Percentiles rank a stretch among this genome's conserved stretches.
These are phyloP conservation scores for Vigna hirtella DNA, from an alignment of 306 rosid species.

Conservation along the genomic window DNA sequence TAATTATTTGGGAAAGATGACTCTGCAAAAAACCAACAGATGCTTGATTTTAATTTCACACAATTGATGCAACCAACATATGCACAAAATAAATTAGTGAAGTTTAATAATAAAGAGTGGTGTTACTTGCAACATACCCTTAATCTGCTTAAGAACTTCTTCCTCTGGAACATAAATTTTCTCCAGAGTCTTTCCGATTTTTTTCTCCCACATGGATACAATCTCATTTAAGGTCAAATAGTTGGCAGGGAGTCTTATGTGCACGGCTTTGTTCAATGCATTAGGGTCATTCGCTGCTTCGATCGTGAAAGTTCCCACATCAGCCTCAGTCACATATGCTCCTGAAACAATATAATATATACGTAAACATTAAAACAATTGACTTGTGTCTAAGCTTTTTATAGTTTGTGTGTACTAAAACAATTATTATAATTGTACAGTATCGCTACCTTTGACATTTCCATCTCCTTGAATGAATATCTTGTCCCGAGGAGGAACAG, in stretches of 20 bases:
- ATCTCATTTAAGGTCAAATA: conserved; percentile 50
- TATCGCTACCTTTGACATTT: conserved; percentile 50
- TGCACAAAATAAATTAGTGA: not conserved
- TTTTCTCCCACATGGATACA: conserved; percentile 56
- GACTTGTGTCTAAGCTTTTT: not conserved
- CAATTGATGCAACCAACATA: not conserved
- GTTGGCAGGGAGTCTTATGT: conserved; percentile 51
- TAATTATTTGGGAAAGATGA: conserved; percentile 48
- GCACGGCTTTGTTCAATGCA: conserved; percentile 58
- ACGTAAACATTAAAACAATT: not conserved
- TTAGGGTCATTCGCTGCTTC: conserved; percentile 57
- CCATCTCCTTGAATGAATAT: conserved; percentile 57
- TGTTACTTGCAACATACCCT: conserved; percentile 44
- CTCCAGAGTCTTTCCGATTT: conserved; percentile 52
- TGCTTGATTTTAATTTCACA: not conserved
- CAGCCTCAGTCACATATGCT: conserved; percentile 52
- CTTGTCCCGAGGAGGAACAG: conserved; percentile 53
- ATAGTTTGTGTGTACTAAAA: not conserved
- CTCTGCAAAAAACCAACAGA: conserved; percentile 34
- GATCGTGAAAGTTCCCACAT: conserved; percentile 47
- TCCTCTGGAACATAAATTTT: conserved; percentile 48
- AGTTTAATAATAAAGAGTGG: not conserved
- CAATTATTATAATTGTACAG: not conserved
- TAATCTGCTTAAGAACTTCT: conserved; percentile 52
- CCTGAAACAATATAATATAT: conserved; percentile 34